Conservation (phyloP, 106 monocot species). For the Posidonia australis region DNA sequence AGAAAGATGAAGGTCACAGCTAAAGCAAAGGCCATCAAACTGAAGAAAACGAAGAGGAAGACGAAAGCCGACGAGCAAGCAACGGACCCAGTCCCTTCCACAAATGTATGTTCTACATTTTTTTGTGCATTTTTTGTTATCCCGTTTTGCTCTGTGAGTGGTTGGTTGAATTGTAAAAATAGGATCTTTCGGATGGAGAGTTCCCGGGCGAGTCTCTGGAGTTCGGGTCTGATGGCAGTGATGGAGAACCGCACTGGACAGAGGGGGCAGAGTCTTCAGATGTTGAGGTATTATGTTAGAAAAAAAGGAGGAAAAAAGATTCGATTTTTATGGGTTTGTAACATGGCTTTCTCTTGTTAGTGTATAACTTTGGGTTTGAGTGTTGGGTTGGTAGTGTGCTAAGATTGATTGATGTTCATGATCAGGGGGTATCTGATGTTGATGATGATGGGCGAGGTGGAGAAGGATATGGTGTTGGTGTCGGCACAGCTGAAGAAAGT, state of each 20-base stretch:
- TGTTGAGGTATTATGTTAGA: not conserved
- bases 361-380: not conserved
- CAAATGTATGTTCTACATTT: not conserved
- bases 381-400: not conserved
- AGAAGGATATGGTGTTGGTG: not conserved
- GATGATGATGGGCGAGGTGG: not conserved
- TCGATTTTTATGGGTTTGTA: not conserved
- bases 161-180: no score
- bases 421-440: not conserved
- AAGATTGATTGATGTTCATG: not conserved
- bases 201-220: no score
- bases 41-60: not conserved
- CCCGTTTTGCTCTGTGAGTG: no score
- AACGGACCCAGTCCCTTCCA: not conserved
- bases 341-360: not conserved
- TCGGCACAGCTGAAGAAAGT: slow-evolving; percentile 33
- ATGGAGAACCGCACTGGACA: not conserved
- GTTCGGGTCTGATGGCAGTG: not conserved
- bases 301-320: not conserved
- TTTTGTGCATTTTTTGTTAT: no score
- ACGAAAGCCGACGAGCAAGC: not conserved
- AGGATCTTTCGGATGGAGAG: no score
- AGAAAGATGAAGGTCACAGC: no score
- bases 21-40: no score
- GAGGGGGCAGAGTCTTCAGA: not conserved